These are phyloP conservation scores for Fusarium solani-melongenae DNA, from an alignment of 2,329 filamentous ascomycete genomes.

Conservation along the genomic window DNA sequence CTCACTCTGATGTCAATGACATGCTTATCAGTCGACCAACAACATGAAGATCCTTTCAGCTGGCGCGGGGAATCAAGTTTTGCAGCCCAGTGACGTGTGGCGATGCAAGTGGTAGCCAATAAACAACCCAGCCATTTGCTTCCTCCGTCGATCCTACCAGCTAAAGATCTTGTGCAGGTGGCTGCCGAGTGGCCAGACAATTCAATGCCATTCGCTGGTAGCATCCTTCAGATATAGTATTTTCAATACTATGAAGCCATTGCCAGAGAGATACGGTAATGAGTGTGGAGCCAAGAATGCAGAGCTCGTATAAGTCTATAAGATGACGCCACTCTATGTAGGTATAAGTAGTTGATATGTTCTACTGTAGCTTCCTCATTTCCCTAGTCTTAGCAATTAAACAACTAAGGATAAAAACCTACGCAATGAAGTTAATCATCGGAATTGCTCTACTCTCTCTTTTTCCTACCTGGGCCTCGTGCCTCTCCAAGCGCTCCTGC, in stretches of 20 bases:
- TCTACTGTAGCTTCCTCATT: not conserved
- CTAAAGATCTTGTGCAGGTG: not conserved
- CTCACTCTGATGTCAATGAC: not conserved
- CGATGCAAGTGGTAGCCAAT: not conserved
- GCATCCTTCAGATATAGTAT: not conserved
- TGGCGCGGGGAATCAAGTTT: not conserved
- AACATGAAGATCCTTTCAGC: not conserved
- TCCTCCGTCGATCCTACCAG: not conserved
- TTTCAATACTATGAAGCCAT: not conserved
- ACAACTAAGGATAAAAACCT: not conserved
- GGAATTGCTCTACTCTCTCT: not conserved
- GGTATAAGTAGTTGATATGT: not conserved
- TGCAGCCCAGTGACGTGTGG: not conserved
- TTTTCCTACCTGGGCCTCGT: not conserved
- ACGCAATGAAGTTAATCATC: not conserved
- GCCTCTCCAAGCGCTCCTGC: not conserved
- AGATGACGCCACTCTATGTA: not conserved
- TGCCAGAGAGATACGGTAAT: not conserved
- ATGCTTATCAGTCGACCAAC: not conserved
- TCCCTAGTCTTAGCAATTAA: not conserved
- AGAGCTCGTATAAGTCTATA: not conserved
- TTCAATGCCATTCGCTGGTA: not conserved
- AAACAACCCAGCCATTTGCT: not conserved
- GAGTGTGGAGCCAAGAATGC: not conserved
- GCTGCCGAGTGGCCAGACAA: not conserved